Evolutionary conservation across 2,329 filamentous ascomycete genomes (phyloP).

Genomic region (Diaporthe ilicicola): DNA sequence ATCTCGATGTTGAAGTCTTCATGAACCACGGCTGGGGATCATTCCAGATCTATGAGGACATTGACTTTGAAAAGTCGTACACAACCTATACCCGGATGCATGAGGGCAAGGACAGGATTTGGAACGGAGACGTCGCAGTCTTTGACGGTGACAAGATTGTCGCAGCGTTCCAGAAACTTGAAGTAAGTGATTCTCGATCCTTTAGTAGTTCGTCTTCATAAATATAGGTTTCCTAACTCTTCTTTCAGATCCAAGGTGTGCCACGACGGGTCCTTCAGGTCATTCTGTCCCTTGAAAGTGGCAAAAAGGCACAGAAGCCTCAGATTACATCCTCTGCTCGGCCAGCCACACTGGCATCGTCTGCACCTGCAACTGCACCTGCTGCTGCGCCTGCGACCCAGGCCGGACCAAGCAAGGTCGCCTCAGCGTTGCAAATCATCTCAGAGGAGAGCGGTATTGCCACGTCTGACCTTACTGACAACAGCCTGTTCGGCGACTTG

Average conservation of each 20-base stretch:
- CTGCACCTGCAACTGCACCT: not conserved
- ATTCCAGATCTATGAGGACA: constrained; percentile 57
- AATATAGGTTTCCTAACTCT: not conserved
- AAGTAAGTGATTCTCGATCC: too few relatives aligned
- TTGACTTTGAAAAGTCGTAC: constrained; percentile 56
- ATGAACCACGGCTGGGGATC: constrained; percentile 69
- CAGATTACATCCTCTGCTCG: not conserved
- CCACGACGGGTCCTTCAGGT: constrained; percentile 44
- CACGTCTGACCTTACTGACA: constrained; percentile 34
- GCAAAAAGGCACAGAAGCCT: not conserved
- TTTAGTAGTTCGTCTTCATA: constrained; percentile 35
- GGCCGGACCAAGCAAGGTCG: not conserved
- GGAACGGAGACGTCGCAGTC: constrained; percentile 62
- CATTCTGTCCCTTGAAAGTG: constrained; percentile 38
- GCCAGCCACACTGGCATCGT: not conserved
- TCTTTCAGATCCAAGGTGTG: constrained; percentile 50
- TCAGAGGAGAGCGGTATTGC: constrained; percentile 21
- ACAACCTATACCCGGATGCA: constrained; percentile 67
- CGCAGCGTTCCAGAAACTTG: constrained; percentile 63
- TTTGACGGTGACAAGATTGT: constrained; percentile 54
- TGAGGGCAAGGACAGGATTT: constrained; percentile 58
- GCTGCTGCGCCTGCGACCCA: not conserved
- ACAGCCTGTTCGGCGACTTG: constrained; percentile 41
- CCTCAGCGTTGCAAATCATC: constrained; percentile 7
- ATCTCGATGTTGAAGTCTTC: constrained; percentile 62